phyloP scores from a whole-genome alignment of 2,329 filamentous ascomycete genomes.

The Neopestalotiopsis sp. region DNA sequence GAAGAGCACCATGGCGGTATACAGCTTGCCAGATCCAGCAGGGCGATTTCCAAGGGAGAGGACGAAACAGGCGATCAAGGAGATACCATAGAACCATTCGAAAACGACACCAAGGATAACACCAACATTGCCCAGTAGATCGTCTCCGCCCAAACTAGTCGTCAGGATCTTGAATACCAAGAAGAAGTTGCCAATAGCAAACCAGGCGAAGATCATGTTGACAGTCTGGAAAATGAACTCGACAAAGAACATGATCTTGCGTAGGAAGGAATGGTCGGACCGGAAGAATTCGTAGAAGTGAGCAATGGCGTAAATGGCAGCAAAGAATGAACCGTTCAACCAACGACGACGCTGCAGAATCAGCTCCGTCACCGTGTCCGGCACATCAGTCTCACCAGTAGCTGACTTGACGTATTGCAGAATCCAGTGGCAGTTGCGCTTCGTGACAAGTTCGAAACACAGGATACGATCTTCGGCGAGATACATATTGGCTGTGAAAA shows the following conservation, averaged over 20 bases:
- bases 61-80: slow-evolving; percentile 92
- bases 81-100: slow-evolving; percentile 93
- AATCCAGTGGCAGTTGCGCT: slow-evolving; percentile 97
- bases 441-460: slow-evolving; percentile 97
- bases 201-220: slow-evolving; percentile 99
- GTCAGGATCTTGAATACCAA: slow-evolving; percentile 97
- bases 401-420: slow-evolving; percentile 98
- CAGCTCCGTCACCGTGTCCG: slow-evolving; percentile 90
- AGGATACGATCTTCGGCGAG: slow-evolving; percentile 90
- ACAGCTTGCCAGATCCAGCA: slow-evolving; percentile 90
- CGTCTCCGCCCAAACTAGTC: slow-evolving; percentile 72
- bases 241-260: slow-evolving; percentile 88
- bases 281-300: slow-evolving; percentile 98
- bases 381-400: slow-evolving; percentile 95
- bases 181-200: slow-evolving; percentile 98
- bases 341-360: slow-evolving; percentile 95
- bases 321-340: slow-evolving; percentile 98
- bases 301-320: slow-evolving; percentile 90
- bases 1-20: slow-evolving; percentile 98
- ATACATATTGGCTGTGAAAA: slow-evolving; percentile 98
- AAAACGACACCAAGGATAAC: slow-evolving; percentile 87
- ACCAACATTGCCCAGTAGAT: slow-evolving; percentile 77
- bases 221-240: slow-evolving; percentile 95
- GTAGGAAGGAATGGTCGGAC: slow-evolving; percentile 83
- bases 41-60: slow-evolving; percentile 93